Percentiles rank a stretch among this genome's conserved stretches.
These are phyloP conservation scores for Ustilago hordei DNA, from an alignment of 1,284 basidiomycete genomes.

Conservation along the genomic window DNA sequence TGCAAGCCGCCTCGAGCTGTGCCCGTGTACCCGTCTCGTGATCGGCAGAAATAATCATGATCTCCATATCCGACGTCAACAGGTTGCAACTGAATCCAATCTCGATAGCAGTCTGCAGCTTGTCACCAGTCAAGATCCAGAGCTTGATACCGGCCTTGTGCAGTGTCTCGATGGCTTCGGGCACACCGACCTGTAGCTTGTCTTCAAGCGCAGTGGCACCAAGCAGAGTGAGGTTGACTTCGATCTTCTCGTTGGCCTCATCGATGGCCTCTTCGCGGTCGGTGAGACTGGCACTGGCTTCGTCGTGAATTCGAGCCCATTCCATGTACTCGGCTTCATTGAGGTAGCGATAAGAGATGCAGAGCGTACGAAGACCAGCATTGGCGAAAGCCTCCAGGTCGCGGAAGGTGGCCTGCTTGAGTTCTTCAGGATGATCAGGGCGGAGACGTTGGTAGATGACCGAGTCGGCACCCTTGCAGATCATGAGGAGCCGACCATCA, in stretches of 20 bases:
- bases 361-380: conserved; percentile 88
- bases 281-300: conserved; percentile 79
- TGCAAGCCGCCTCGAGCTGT: conserved; percentile 91
- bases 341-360: conserved; percentile 85
- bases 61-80: conserved; percentile 73
- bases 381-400: conserved; percentile 96
- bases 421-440: conserved; percentile 77
- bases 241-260: conserved; percentile 84
- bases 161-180: conserved; percentile 91
- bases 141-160: conserved; percentile 95
- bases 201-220: conserved; percentile 97
- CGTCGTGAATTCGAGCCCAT: conserved; percentile 86
- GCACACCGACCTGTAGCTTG: conserved; percentile 95
- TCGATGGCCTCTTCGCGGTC: conserved; percentile 92
- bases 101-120: conserved; percentile 96
- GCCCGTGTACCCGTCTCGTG: conserved; percentile 79
- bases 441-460: conserved; percentile 89
- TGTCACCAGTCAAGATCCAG: conserved; percentile 96
- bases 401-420: conserved; percentile 82
- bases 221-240: conserved; percentile 83
- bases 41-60: conserved; percentile 95
- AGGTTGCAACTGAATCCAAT: conserved; percentile 74
- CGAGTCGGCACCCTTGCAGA: conserved; percentile 96
- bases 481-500: conserved; percentile 83
- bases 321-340: conserved; percentile 83